Evolutionary conservation across 768 basidiomycete genomes (phyloP), one percentile per base, ranked within the genome.

Genomic region (Suillus discolor): DNA sequence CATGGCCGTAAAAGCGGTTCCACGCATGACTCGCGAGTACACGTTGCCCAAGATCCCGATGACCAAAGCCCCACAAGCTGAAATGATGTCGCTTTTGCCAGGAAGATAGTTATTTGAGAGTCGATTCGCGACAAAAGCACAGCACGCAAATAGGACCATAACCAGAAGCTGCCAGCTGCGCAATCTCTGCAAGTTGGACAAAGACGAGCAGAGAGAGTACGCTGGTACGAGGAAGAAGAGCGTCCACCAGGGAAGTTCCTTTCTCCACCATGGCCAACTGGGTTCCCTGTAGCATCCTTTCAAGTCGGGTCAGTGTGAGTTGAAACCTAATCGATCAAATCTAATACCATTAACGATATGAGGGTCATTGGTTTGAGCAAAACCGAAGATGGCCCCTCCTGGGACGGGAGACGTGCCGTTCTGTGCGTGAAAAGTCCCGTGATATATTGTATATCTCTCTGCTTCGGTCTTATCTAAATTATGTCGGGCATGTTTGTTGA

Each of bases 1-100:
- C 91, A 94, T 96, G 13, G 90, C 87, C 0, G 92, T 93, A 75
- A 95, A 96, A 4, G 94, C 92, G 3, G 92, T 94, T 62, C 92
- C 93, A 36, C 88, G 82, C 65, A 89, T 81, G 20, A 90, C 76
- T 20, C 92, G 85, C 42, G 92, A 92, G 73, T 93, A 94, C n/a
- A 88, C 72, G 71, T 94, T 94, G 57, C 92, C 93, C 42, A 93
- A 82, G n/a, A 89, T 75, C 42, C 93, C 92, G 65, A 93, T 88
- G 41, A 88, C 85, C 69, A 93, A 84, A 25, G 93, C 91, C 23
- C 93, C 93, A 67, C 88, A 82, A 47, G 91, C 91, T 36, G 91
- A 90, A 25, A 92, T 87, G 63, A 94, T 84, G 75, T 92, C 90
- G 13, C 88, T 85, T 63, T 87, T 82, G 66, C 87, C 87, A 59